These are phyloP conservation scores for Blastobotrys persicus DNA, from an alignment of 1,139 yeast genomes.

Conservation along the genomic window DNA sequence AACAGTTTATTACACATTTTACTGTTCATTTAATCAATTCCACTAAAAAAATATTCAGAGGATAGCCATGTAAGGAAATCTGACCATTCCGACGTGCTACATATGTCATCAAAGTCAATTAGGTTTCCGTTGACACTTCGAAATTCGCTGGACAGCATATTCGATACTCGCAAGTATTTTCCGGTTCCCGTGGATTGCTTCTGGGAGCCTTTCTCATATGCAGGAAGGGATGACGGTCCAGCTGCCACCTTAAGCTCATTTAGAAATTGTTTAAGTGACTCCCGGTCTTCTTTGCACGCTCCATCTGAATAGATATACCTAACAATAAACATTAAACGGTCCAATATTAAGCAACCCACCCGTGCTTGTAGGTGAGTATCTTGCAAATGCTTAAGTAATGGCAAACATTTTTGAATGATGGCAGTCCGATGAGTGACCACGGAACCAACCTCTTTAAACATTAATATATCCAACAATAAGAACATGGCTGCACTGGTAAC, in stretches of 20 bases:
- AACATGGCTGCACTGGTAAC: slow-evolving; percentile 6
- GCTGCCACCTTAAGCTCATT: slow-evolving; percentile 7
- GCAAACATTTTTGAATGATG: slow-evolving; percentile 3
- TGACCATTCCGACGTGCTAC: slow-evolving; percentile 1
- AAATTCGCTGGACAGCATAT: not conserved
- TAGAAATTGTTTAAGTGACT: slow-evolving; percentile 2
- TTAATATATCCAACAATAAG: slow-evolving; percentile 7
- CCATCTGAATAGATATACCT: not conserved
- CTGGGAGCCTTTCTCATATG: not conserved
- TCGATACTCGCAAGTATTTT: not conserved
- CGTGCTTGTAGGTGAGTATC: not conserved
- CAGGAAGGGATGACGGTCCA: not conserved
- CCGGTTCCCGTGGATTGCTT: too few relatives aligned
- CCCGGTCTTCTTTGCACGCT: not conserved
- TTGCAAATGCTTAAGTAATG: not conserved
- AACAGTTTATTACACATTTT: too few relatives aligned
- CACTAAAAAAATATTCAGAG: too few relatives aligned
- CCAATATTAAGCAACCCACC: not conserved
- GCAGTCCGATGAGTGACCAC: not conserved
- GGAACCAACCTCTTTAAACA: slow-evolving; percentile 2
- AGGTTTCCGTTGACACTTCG: not conserved
- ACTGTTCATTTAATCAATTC: too few relatives aligned
- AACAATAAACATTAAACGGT: slow-evolving; percentile 7
- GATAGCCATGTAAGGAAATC: slow-evolving; percentile 8
- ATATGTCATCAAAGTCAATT: not conserved